Evolutionary conservation across 2,329 filamentous ascomycete species (phyloP).

Genomic region (Xylaria sp.): DNA sequence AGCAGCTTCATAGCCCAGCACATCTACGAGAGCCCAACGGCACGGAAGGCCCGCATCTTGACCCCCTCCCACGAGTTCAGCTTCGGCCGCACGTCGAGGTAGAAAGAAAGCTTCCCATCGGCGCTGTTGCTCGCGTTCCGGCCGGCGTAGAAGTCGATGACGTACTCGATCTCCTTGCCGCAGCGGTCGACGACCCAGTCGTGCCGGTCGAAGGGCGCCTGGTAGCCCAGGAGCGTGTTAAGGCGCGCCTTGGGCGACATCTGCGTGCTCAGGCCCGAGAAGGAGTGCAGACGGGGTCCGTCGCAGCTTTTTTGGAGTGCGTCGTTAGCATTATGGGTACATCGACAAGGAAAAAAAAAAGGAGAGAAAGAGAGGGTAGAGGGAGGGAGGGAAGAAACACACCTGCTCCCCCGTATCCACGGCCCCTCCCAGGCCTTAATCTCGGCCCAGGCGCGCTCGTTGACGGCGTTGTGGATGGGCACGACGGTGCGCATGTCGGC

Average conservation of each 20-base stretch:
- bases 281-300: constrained; percentile 85
- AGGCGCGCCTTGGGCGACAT: constrained; percentile 86
- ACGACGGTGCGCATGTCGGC: constrained; percentile 91
- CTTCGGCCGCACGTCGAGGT: constrained; percentile 75
- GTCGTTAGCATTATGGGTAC: not conserved
- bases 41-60: constrained; percentile 70
- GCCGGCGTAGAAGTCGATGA: constrained; percentile 97
- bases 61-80: constrained; percentile 74
- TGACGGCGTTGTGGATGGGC: constrained; percentile 98
- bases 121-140: constrained; percentile 55
- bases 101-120: constrained; percentile 66
- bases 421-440: constrained; percentile 89
- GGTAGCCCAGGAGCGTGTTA: constrained; percentile 88
- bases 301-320: constrained; percentile 62
- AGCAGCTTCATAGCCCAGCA: not conserved
- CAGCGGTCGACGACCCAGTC: constrained; percentile 98
- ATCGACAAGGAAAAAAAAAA: not conserved
- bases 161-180: constrained; percentile 86
- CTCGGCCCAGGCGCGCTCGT: constrained; percentile 94
- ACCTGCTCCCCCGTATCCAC: constrained; percentile 68
- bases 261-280: constrained; percentile 75
- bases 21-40: constrained; percentile 60
- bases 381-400: constrained; percentile 46
- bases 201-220: constrained; percentile 91
- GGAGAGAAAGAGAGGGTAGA: not conserved